Evolutionary conservation across 306 rosid species (phyloP).

Genomic region (Fragaria vesca): DNA sequence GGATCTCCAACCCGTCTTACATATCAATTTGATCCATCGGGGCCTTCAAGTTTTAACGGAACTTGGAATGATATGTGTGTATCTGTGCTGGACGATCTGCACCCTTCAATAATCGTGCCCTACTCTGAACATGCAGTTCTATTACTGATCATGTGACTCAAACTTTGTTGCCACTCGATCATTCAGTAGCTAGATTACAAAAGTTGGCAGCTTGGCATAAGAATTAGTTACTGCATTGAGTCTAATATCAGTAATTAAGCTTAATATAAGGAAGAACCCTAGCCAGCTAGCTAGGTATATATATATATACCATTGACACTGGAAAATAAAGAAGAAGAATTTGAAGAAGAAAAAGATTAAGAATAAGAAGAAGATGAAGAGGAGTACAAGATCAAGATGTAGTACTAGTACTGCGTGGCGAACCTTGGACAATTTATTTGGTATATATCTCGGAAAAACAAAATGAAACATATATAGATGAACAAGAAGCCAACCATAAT

Average conservation of each 20-base stretch:
- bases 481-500: constrained; percentile 32
- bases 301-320: neutral
- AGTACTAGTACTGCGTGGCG: neutral
- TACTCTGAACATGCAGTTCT: constrained; percentile 4
- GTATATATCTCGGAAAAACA: constrained; percentile 2
- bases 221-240: neutral
- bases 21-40: neutral
- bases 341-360: neutral
- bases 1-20: neutral
- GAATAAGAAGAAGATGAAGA: neutral
- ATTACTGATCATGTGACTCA: constrained; percentile 14
- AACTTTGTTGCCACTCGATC: neutral
- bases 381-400: neutral
- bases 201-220: neutral
- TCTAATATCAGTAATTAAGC: neutral
- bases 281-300: neutral
- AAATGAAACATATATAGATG: constrained; percentile 9
- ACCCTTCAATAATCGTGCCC: constrained; percentile 1
- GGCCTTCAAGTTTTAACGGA: neutral
- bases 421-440: constrained; percentile 23
- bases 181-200: neutral
- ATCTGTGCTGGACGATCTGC: constrained; percentile 1
- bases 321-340: constrained; percentile 1
- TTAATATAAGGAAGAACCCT: neutral
- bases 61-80: neutral